Conservation (phyloP, 2,329 filamentous ascomycete genomes). For the Trichoderma cornu-damae region DNA sequence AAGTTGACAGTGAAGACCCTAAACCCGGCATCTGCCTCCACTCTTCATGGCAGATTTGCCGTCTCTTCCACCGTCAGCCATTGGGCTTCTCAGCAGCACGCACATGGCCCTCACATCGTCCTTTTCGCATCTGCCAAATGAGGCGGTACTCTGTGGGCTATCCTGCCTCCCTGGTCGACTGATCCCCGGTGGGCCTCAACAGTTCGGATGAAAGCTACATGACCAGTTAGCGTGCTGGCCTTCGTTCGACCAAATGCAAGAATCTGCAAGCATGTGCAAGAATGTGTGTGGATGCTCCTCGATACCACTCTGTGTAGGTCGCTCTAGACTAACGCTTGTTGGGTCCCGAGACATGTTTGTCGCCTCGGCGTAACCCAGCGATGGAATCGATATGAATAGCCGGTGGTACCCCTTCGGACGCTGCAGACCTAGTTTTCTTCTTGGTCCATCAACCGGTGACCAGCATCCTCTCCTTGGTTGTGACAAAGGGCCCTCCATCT, state of each 20-base stretch:
- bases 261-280: not conserved
- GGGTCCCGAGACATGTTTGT: not conserved
- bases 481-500: not conserved
- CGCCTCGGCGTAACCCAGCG: not conserved
- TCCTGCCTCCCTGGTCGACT: not conserved
- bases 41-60: slow-evolving; percentile 7
- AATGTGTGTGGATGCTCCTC: not conserved
- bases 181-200: slow-evolving; percentile 3
- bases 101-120: slow-evolving; percentile 6
- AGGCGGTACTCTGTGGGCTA: not conserved
- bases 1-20: not conserved
- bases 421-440: not conserved
- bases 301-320: slow-evolving; percentile 1
- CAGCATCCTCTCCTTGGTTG: not conserved
- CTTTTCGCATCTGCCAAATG: slow-evolving; percentile 7
- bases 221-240: slow-evolving; percentile 3
- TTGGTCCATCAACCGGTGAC: slow-evolving; percentile 4
- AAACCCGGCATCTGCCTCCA: not conserved
- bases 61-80: slow-evolving; percentile 13
- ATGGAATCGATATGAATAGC: slow-evolving; percentile 10
- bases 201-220: not conserved
- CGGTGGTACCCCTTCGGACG: slow-evolving; percentile 8
- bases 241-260: not conserved
- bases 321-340: slow-evolving; percentile 3
- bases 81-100: slow-evolving; percentile 7